Evolutionary conservation across 2,329 filamentous ascomycete genomes (phyloP), one percentile per base, ranked within the genome.

Genomic region (Proliferodiscus dingleyae): DNA sequence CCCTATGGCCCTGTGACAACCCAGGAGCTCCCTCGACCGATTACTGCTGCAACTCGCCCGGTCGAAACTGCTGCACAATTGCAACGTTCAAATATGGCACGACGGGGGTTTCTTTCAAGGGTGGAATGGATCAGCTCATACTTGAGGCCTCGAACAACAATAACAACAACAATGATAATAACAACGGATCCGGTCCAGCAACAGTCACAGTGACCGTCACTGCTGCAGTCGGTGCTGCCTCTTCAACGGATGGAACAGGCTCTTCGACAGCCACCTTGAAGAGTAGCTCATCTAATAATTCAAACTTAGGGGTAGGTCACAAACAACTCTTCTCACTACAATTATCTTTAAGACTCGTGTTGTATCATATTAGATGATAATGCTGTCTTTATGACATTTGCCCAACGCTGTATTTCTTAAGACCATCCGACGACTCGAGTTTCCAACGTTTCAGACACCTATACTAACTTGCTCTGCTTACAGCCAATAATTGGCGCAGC

Each of bases 91-190:
- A 18, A 10, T 43, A 43, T 29, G 41, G 45, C 5, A 45, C 23
- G 3, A 51, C 45, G 7, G 41, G 45, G n/a, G 7, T 29, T 18
- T 40, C 49, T 9, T 51, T 47, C 34, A 48, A 41, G 10, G 9
- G 10, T 18, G 49, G 49, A 15, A 41, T 51, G 41, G 49, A 51
- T n/a, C 38, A 42, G 32, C 39, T 51, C 13, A 16, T 50, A 5
- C 26, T 38, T 7, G 37, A 45, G 16, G 22, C 47, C 4, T 30
- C 41, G 6, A 32, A 22, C 4, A n/a, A 26, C 24, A 26, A 26
- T 26, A 6, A 6, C 24, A 26, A 26, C 8, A 41, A 15, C n/a
- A n/a, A n/a, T n/a, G n/a, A n/a, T n/a, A n/a, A n/a, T n/a, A 42
- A 38, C 18, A 32, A 24, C 23, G 10, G 28, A 7, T 42, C 39